Evolutionary conservation across 495 filamentous ascomycete species (phyloP).

Genomic region (Aspergillus sparsus): DNA sequence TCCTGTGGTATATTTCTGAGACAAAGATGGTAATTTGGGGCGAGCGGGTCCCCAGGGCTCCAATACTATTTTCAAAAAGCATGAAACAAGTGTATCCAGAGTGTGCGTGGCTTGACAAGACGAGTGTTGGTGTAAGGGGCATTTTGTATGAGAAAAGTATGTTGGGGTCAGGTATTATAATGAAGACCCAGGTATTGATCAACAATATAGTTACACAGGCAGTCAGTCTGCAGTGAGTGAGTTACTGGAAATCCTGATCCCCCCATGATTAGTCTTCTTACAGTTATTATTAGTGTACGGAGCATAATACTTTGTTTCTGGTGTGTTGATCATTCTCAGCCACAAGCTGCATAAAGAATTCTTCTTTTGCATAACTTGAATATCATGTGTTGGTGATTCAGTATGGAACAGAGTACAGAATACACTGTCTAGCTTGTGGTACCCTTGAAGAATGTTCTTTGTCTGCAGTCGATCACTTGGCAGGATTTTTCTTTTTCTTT

Average conservation of each 20-base stretch:
- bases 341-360: slow-evolving; percentile 12
- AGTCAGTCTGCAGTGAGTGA: slow-evolving; percentile 11
- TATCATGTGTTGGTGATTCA: neutral
- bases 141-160: slow-evolving; percentile 10
- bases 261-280: slow-evolving; percentile 20
- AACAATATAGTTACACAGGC: slow-evolving; percentile 19
- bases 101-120: slow-evolving; percentile 24
- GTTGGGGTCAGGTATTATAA: slow-evolving; percentile 1
- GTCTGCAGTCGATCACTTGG: neutral
- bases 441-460: slow-evolving; percentile 2
- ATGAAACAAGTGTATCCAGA: slow-evolving; percentile 16
- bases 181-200: slow-evolving; percentile 5
- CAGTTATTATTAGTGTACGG: slow-evolving; percentile 20
- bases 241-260: neutral
- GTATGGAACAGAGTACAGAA: slow-evolving; percentile 7
- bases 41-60: slow-evolving; percentile 16
- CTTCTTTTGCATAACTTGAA: slow-evolving; percentile 10
- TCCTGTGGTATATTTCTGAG: neutral
- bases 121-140: slow-evolving; percentile 5
- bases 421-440: neutral
- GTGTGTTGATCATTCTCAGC: slow-evolving; percentile 14
- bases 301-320: slow-evolving; percentile 12
- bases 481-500: neutral
- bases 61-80: neutral
- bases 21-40: slow-evolving; percentile 17